Conservation (phyloP, 192 early-diverging fungal genomes). For the Backusella australiensis region DNA sequence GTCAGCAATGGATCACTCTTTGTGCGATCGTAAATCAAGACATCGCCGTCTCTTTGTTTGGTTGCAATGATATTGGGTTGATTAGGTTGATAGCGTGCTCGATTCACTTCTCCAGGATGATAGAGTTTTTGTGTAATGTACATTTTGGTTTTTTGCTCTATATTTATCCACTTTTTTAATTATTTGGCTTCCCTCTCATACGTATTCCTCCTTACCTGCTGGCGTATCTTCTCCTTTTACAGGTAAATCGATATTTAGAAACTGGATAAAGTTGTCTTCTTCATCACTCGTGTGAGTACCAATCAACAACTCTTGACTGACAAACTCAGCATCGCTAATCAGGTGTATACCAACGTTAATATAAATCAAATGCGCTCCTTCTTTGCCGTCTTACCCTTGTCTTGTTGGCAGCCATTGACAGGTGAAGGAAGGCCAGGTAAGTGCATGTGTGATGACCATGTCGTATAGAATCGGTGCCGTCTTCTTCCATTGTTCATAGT, state of each 20-base stretch:
- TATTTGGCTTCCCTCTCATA: not conserved
- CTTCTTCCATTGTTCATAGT: conserved; percentile 99
- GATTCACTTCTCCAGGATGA: conserved; percentile 96
- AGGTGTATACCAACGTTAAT: not conserved
- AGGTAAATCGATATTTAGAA: conserved; percentile 73
- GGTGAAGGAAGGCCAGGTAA: conserved; percentile 98
- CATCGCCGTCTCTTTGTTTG: conserved; percentile 83
- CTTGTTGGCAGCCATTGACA: conserved; percentile 95
- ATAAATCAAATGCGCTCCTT: not conserved
- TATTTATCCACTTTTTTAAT: conserved; percentile 33
- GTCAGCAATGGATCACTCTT: conserved; percentile 77
- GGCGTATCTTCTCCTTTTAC: conserved; percentile 66
- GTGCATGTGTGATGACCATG: conserved; percentile 91
- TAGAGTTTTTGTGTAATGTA: conserved; percentile 89
- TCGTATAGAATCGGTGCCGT: conserved; percentile 98
- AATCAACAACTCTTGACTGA: conserved; percentile 82
- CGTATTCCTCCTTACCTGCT: conserved; percentile 44
- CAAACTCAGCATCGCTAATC: conserved; percentile 80
- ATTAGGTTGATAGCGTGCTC: conserved; percentile 94
- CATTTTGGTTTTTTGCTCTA: conserved; percentile 53
- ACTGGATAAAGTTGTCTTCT: conserved; percentile 92
- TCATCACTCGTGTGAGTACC: conserved; percentile 97
- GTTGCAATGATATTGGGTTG: conserved; percentile 96
- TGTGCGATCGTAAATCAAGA: conserved; percentile 93
- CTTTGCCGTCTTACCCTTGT: conserved; percentile 53